These are phyloP conservation scores for Rhypophila decipiens DNA, from an alignment of 495 filamentous ascomycete species.

Conservation along the genomic window DNA sequence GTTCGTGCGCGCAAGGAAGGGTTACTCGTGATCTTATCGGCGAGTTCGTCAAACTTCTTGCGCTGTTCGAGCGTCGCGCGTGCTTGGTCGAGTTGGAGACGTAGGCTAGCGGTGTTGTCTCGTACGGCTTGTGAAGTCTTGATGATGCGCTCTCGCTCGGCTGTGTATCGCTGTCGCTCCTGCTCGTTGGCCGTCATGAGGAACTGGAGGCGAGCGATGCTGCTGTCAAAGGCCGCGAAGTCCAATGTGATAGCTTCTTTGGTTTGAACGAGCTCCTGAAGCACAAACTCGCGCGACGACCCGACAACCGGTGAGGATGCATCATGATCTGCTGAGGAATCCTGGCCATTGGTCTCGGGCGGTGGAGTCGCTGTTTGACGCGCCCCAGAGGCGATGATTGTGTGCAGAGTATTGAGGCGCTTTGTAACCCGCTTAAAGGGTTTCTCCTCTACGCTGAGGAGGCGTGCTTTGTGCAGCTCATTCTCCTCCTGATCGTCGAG, in stretches of 20 bases:
- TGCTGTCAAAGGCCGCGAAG: slow-evolving; percentile 83
- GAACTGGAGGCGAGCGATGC: slow-evolving; percentile 82
- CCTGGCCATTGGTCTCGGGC: slow-evolving; percentile 50
- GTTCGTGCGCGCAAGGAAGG: slow-evolving; percentile 70
- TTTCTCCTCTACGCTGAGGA: slow-evolving; percentile 86
- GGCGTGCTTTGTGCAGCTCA: slow-evolving; percentile 82
- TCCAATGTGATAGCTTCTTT: slow-evolving; percentile 82
- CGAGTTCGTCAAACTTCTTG: slow-evolving; percentile 79
- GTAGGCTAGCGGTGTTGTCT: slow-evolving; percentile 65
- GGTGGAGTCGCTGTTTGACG: slow-evolving; percentile 63
- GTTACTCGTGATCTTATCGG: slow-evolving; percentile 81
- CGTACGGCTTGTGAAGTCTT: slow-evolving; percentile 68
- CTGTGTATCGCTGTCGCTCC: slow-evolving; percentile 80
- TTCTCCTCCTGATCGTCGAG: slow-evolving; percentile 58
- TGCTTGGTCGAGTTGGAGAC: slow-evolving; percentile 66
- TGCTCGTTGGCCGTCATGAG: slow-evolving; percentile 72
- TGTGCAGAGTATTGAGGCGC: slow-evolving; percentile 61
- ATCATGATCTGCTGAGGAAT: slow-evolving; percentile 12
- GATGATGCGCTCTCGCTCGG: slow-evolving; percentile 70
- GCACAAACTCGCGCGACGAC: slow-evolving; percentile 16
- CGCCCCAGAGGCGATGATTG: slow-evolving; percentile 46
- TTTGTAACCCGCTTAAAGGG: slow-evolving; percentile 87
- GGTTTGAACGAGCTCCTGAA: slow-evolving; percentile 48
- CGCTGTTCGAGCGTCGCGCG: slow-evolving; percentile 68
- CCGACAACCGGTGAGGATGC: slow-evolving; percentile 23